Evolutionary conservation across 192 early-diverging fungal species (phyloP).

Genomic region (Entomortierella parvispora): DNA sequence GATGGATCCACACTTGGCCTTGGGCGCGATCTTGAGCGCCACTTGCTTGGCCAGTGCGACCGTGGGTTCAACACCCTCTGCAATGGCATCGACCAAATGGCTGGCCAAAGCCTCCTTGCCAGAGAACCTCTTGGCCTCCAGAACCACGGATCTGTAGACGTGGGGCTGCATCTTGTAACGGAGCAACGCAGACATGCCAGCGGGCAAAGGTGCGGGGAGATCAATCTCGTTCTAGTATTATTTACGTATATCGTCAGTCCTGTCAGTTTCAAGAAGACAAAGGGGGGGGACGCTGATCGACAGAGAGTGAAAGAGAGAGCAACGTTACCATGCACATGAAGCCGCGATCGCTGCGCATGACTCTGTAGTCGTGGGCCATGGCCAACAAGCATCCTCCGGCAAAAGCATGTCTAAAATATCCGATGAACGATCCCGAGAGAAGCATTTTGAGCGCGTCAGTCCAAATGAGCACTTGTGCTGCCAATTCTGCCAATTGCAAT

Average conservation of each 20-base stretch:
- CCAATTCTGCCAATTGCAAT: background rate
- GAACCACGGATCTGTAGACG: constrained; percentile 69
- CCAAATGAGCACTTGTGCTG: background rate
- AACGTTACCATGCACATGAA: constrained; percentile 74
- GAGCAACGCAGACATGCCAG: constrained; percentile 77
- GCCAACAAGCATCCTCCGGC: constrained; percentile 79
- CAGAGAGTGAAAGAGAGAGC: background rate
- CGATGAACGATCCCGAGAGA: too few species aligned
- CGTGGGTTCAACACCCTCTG: constrained; percentile 57
- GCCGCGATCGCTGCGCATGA: constrained; percentile 79
- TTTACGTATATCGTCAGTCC: too few species aligned
- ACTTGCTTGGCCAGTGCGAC: constrained; percentile 62
- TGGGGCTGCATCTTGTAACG: constrained; percentile 69
- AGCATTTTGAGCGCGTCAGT: too few species aligned
- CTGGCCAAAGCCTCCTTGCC: constrained; percentile 67
- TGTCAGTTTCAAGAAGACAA: background rate
- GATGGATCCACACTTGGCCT: constrained; percentile 64
- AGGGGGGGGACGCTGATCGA: background rate
- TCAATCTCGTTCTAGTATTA: constrained; percentile 77
- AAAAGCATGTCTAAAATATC: constrained; percentile 76
- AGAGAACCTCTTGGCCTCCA: constrained; percentile 69
- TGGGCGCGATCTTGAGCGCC: constrained; percentile 63
- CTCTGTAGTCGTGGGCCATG: constrained; percentile 72
- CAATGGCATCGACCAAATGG: constrained; percentile 69
- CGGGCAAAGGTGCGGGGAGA: constrained; percentile 68